These are phyloP conservation scores for Leishmania turanica DNA, from an alignment of 208 protist genomes.

Conservation along the genomic window DNA sequence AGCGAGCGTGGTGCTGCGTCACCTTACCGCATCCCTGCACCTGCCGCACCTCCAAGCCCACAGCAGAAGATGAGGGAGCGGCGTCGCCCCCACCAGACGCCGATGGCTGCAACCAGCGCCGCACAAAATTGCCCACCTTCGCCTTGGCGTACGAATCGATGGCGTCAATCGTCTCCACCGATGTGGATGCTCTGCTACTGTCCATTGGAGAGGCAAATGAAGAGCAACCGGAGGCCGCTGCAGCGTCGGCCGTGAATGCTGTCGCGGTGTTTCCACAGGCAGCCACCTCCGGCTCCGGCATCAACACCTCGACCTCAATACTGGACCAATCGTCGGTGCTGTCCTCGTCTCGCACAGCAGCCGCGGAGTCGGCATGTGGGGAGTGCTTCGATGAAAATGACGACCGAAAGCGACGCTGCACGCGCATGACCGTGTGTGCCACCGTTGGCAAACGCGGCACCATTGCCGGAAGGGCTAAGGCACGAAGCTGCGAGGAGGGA, in stretches of 20 bases:
- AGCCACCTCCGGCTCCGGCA: constrained; percentile 4
- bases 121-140: constrained; percentile 73
- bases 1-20: constrained; percentile 62
- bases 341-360: not conserved
- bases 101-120: constrained; percentile 21
- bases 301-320: constrained; percentile 31
- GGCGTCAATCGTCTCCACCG: constrained; percentile 45
- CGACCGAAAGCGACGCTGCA: not conserved
- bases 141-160: constrained; percentile 77
- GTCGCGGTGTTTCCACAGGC: not conserved
- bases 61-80: not conserved
- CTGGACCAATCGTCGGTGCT: constrained; percentile 29
- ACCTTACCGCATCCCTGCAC: constrained; percentile 39
- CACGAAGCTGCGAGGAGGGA: not conserved
- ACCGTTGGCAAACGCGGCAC: not conserved
- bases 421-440: not conserved
- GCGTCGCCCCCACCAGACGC: not conserved
- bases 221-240: not conserved
- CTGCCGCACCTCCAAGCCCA: constrained; percentile 47
- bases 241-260: not conserved
- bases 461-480: no score
- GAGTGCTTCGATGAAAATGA: not conserved
- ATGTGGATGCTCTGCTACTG: not conserved
- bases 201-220: not conserved
- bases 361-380: not conserved